phyloP scores from a whole-genome alignment of 495 filamentous ascomycete genomes.

The Hypoxylon fragiforme region DNA sequence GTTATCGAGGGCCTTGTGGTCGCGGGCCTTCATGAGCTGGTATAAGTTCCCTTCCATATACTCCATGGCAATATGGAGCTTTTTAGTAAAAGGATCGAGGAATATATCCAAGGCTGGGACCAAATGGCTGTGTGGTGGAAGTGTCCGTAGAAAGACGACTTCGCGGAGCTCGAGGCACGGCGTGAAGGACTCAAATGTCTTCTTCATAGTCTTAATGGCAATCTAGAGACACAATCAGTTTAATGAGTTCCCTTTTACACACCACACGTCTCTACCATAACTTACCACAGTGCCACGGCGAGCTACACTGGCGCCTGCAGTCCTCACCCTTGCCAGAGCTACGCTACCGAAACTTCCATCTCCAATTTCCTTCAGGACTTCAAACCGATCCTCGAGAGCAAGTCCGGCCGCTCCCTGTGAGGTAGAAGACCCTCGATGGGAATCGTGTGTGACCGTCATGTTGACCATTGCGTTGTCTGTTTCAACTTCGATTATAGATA shows the following conservation, averaged over 20 bases:
- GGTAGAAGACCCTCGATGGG: constrained; percentile 60
- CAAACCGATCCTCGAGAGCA: constrained; percentile 83
- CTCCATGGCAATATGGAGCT: constrained; percentile 98
- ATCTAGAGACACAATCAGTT: constrained; percentile 63
- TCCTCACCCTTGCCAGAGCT: constrained; percentile 85
- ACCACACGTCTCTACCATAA: constrained; percentile 17
- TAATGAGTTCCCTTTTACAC: not conserved
- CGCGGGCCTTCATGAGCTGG: constrained; percentile 96
- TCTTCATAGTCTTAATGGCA: constrained; percentile 99
- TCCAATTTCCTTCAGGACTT: constrained; percentile 96
- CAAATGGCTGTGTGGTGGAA: constrained; percentile 86
- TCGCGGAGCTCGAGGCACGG: constrained; percentile 92
- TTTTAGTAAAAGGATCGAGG: constrained; percentile 90
- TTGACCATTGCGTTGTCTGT: constrained; percentile 36
- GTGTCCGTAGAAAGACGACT: constrained; percentile 90
- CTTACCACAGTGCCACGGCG: constrained; percentile 91
- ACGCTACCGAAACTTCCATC: constrained; percentile 99
- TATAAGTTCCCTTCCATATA: constrained; percentile 99
- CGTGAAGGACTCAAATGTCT: constrained; percentile 89
- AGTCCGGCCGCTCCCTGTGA: constrained; percentile 47
- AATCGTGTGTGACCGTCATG: constrained; percentile 73
- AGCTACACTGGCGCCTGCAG: constrained; percentile 83
- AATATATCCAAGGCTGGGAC: constrained; percentile 99
- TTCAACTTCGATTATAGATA: not conserved
- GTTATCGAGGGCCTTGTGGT: constrained; percentile 89